These are phyloP conservation scores for Ophiostoma montium DNA, from an alignment of 2,329 filamentous ascomycete genomes.

Conservation along the genomic window DNA sequence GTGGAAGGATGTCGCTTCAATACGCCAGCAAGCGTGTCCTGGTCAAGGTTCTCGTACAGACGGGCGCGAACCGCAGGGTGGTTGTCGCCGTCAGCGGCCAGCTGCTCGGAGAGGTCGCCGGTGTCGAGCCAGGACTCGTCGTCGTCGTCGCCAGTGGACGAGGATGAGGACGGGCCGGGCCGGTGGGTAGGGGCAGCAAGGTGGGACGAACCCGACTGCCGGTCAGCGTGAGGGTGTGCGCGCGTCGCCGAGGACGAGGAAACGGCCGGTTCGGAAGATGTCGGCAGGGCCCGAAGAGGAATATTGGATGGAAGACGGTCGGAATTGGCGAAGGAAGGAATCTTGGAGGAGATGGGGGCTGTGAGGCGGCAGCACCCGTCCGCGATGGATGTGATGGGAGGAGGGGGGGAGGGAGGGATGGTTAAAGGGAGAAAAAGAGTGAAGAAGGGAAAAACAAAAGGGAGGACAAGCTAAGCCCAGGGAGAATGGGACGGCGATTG, in stretches of 20 bases:
- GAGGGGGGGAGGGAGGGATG: background rate
- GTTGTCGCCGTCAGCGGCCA: constrained; percentile 59
- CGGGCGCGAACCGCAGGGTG: constrained; percentile 52
- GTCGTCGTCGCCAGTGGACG: constrained; percentile 25
- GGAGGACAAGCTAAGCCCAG: background rate
- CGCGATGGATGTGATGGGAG: constrained; percentile 20
- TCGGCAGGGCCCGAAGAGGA: constrained; percentile 59
- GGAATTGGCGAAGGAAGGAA: constrained; percentile 54
- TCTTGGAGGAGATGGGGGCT: constrained; percentile 65
- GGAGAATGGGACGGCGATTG: background rate
- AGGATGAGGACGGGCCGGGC: constrained; percentile 21
- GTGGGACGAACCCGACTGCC: constrained; percentile 31
- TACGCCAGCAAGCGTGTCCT: constrained; percentile 40
- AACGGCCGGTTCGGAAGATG: constrained; percentile 4
- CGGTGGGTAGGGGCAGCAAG: constrained; percentile 18
- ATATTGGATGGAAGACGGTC: constrained; percentile 70
- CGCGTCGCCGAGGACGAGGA: constrained; percentile 20
- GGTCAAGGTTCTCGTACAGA: constrained; percentile 51
- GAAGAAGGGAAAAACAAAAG: background rate
- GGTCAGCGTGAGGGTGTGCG: constrained; percentile 6
- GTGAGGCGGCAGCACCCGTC: constrained; percentile 59
- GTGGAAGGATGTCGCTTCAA: constrained; percentile 23
- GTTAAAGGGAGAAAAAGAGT: constrained; percentile 4
- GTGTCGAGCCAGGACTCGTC: constrained; percentile 74
- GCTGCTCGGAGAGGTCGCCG: constrained; percentile 85